These are phyloP conservation scores for Kokia cookei DNA, from an alignment of 441 rosid genomes.

Conservation along the genomic window DNA sequence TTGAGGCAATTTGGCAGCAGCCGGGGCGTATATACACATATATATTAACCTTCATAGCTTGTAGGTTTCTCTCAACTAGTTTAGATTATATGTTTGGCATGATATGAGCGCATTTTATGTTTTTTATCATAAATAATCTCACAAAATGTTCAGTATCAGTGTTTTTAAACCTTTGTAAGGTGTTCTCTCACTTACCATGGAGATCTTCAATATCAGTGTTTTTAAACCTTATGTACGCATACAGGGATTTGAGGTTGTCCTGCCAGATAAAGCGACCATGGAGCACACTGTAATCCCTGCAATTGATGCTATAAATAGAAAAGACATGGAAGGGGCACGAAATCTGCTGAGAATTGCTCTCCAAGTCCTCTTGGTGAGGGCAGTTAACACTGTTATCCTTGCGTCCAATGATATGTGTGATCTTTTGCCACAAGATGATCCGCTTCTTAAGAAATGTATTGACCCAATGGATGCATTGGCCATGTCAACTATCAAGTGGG, in stretches of 20 bases:
- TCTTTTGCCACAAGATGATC: constrained; percentile 59
- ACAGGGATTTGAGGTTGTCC: constrained; percentile 72
- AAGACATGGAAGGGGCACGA: constrained; percentile 70
- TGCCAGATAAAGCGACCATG: constrained; percentile 77
- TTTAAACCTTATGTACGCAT: background rate
- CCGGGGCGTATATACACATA: background rate
- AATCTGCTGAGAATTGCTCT: constrained; percentile 71
- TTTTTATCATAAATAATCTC: background rate
- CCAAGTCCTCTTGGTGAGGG: constrained; percentile 67
- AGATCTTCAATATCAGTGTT: background rate
- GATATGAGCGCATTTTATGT: background rate
- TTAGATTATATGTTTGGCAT: background rate
- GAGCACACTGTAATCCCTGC: constrained; percentile 62
- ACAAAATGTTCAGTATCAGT: background rate
- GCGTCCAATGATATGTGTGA: constrained; percentile 61
- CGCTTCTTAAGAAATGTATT: constrained; percentile 62
- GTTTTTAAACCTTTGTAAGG: background rate
- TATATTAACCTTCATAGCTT: background rate
- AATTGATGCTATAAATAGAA: constrained; percentile 49
- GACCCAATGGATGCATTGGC: constrained; percentile 73
- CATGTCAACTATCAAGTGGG: constrained; percentile 60
- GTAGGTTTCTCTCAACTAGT: background rate
- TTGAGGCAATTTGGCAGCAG: background rate
- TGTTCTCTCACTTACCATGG: background rate
- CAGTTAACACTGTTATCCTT: constrained; percentile 56